Conservation (phyloP, 331 rosid species). For the Quercus lobata region DNA sequence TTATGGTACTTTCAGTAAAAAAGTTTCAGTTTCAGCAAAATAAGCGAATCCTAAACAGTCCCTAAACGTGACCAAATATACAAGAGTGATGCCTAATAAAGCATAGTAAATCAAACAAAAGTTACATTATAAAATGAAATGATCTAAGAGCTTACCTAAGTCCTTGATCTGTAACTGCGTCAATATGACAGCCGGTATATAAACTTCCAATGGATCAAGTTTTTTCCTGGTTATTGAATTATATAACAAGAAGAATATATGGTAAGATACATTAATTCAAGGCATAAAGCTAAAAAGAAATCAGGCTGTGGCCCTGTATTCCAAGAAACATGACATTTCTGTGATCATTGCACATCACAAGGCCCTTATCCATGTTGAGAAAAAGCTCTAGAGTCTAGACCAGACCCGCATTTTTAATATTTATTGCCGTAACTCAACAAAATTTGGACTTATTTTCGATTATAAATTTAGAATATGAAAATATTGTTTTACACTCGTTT, state of each 20-base stretch:
- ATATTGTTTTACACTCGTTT: no score
- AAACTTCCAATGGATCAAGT: conserved; percentile 84
- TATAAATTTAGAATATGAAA: no score
- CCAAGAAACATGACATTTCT: neutral
- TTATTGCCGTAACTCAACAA: no score
- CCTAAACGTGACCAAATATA: neutral
- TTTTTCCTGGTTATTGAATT: conserved; percentile 48
- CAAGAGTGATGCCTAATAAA: neutral
- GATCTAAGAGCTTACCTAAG: conserved; percentile 44
- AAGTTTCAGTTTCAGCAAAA: no score
- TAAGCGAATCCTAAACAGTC: no score
- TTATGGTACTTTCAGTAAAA: no score
- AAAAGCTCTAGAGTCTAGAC: no score
- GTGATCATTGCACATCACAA: no score
- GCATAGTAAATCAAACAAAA: neutral
- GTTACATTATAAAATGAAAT: neutral
- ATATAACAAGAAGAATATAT: neutral
- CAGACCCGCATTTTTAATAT: no score
- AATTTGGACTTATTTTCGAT: no score
- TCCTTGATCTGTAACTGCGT: conserved; percentile 83
- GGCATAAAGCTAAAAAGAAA: neutral
- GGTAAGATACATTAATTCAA: neutral
- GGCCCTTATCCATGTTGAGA: no score
- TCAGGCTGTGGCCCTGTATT: neutral
- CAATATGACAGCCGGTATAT: conserved; percentile 78